Conservation (phyloP, 805 yeast species). For the Ogataea zsoltii region DNA sequence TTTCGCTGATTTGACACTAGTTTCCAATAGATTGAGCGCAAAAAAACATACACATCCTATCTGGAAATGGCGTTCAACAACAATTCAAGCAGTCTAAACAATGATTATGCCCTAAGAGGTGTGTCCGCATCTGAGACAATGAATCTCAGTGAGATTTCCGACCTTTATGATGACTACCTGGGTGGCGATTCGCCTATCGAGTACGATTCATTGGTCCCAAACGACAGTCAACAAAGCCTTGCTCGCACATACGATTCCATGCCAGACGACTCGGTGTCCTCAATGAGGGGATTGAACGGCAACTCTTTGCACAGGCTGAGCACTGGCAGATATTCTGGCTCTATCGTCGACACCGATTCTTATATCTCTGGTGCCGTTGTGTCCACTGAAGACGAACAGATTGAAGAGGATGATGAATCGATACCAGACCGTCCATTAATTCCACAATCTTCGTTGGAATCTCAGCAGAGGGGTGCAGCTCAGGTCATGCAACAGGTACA, state of each 20-base stretch:
- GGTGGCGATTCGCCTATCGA: slow-evolving; percentile 7
- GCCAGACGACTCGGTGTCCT: slow-evolving; percentile 1
- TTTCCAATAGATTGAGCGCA: neutral
- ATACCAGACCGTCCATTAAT: slow-evolving; percentile 6
- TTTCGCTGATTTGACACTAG: neutral
- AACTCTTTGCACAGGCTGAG: neutral
- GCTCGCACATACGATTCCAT: neutral
- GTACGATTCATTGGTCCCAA: neutral
- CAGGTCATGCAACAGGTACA: slow-evolving; percentile 45
- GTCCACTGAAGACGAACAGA: neutral
- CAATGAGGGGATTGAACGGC: slow-evolving; percentile 3
- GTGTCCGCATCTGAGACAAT: neutral
- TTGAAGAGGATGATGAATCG: neutral
- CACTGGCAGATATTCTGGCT: neutral
- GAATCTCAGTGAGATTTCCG: slow-evolving; percentile 24
- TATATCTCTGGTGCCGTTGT: neutral
- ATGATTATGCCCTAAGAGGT: neutral
- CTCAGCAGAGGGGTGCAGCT: slow-evolving; percentile 65
- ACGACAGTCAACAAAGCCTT: slow-evolving; percentile 1
- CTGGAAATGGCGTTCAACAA: neutral
- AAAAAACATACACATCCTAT: neutral
- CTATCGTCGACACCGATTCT: neutral
- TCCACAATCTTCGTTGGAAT: slow-evolving; percentile 38
- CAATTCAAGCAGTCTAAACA: neutral
- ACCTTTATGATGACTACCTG: slow-evolving; percentile 32